Conservation (phyloP, 1,139 yeast species). For the Nematodospora anomalae region DNA sequence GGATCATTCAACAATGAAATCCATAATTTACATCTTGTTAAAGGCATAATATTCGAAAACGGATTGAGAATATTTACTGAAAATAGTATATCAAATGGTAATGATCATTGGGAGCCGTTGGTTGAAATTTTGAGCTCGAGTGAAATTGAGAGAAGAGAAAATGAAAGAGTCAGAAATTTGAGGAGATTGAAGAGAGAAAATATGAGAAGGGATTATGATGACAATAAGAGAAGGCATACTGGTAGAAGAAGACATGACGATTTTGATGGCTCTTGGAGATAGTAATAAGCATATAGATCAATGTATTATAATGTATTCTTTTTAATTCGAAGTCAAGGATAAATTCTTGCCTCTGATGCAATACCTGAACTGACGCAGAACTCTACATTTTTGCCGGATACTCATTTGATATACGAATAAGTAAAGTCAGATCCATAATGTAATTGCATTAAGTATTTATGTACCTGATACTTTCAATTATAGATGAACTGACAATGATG, state of each 20-base stretch:
- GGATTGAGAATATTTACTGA: slow-evolving; percentile 48
- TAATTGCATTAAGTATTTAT: no score
- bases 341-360: no score
- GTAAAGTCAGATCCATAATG: no score
- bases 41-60: slow-evolving; percentile 46
- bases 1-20: slow-evolving; percentile 58
- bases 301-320: no score
- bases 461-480: no score
- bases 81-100: slow-evolving; percentile 46
- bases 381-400: no score
- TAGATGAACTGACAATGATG: no score
- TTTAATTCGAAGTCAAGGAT: no score
- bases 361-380: no score
- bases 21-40: slow-evolving; percentile 44
- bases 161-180: slow-evolving; percentile 88
- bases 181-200: slow-evolving; percentile 92
- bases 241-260: slow-evolving; percentile 56
- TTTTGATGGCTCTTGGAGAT: slow-evolving; percentile 41
- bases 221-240: slow-evolving; percentile 44
- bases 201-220: slow-evolving; percentile 57
- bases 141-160: slow-evolving; percentile 93
- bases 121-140: slow-evolving; percentile 85
- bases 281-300: neutral
- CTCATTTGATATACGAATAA: no score
- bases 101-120: slow-evolving; percentile 84